Base-by-base conservation (phyloP, 169 alveolate species). In the Plasmodium chabaudi region DNA sequence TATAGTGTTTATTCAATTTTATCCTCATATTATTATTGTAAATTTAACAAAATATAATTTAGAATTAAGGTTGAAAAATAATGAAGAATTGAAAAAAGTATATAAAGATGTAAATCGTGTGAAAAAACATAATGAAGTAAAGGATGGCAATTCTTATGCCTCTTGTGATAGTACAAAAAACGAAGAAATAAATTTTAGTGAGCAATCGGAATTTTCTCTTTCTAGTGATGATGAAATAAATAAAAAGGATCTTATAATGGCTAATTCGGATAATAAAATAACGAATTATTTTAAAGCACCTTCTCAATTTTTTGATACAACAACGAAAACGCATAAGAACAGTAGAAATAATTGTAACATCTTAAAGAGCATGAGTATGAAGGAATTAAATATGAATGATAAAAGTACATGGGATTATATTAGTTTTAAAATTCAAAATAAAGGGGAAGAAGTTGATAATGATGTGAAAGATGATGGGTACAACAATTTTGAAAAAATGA, bases 351-450 rank as follows among this genome's bases (percentile, higher is more conserved):
- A 56, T 15, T 21, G 21, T 5, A 19, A 51, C 13, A 51, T 77
- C 0, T 34, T 77, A 21, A 44, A 49, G 3, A 56, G 46, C 19
- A 77, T 77, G 88, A 63, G 57, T 19, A 55, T 77, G 77, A 53
- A 63, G 15, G 88, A 77, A 42, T 56, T 77, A 57, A 77, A 63
- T 34, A 63, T 77, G 15, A 77, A 77, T 21, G 65, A 77, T 46
- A 77, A 77, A 64, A 63, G 69, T 17, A 47, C 77, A 5, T 77
- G 88, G 88, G 88, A 77, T 46, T 77, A 49, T 39, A 4, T 77
- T 2, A 77, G 88, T 27, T 25, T 77, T 13, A 77, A 61, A 27
- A 51, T 77, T n/a, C 10, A 44, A 15, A 21, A 77, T 13, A 44
- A 21, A 21, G 70, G 61, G 23, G 72, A 39, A n/a, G 9, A 65